phyloP scores from a whole-genome alignment of 192 early-diverging fungal genomes.

The Rhizophagus prolifer region DNA sequence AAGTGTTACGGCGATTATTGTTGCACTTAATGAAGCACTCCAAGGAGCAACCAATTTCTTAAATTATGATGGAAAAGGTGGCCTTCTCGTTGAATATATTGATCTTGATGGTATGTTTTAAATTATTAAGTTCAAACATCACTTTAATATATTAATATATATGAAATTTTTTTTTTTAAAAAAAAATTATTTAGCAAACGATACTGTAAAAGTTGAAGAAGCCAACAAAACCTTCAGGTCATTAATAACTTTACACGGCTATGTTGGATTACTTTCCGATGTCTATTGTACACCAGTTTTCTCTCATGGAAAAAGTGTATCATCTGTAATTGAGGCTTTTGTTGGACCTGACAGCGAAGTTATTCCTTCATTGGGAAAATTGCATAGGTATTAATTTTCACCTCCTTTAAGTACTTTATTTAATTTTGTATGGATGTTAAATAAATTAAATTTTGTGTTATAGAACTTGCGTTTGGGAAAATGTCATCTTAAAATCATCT shows the following conservation, averaged over 20 bases:
- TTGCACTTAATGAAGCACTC: constrained; percentile 51
- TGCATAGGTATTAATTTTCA: constrained; percentile 56
- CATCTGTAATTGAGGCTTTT: constrained; percentile 62
- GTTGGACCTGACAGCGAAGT: constrained; percentile 52
- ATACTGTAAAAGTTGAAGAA: constrained; percentile 16
- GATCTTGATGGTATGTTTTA: constrained; percentile 51
- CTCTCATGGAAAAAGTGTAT: constrained; percentile 63
- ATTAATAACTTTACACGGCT: constrained; percentile 60
- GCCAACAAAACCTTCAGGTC: constrained; percentile 56
- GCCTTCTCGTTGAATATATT: constrained; percentile 57
- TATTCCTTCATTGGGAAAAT: constrained; percentile 51
- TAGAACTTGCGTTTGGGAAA: constrained; percentile 66
- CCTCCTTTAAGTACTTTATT: not conserved
- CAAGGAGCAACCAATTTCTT: constrained; percentile 47
- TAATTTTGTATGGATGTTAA: not conserved
- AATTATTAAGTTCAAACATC: not conserved
- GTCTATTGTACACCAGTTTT: constrained; percentile 65
- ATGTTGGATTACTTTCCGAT: constrained; percentile 66
- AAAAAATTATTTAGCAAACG: not conserved
- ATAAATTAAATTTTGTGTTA: constrained; percentile 1
- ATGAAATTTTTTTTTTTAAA: no score
- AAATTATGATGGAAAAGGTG: constrained; percentile 36
- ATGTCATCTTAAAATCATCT: constrained; percentile 51
- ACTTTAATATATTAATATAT: not conserved
- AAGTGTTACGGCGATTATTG: constrained; percentile 55